Percentiles rank a stretch among this genome's conserved stretches.
Evolutionary conservation across 139 green algal species (phyloP).

Genomic region (Diplosphaera chodatii): DNA sequence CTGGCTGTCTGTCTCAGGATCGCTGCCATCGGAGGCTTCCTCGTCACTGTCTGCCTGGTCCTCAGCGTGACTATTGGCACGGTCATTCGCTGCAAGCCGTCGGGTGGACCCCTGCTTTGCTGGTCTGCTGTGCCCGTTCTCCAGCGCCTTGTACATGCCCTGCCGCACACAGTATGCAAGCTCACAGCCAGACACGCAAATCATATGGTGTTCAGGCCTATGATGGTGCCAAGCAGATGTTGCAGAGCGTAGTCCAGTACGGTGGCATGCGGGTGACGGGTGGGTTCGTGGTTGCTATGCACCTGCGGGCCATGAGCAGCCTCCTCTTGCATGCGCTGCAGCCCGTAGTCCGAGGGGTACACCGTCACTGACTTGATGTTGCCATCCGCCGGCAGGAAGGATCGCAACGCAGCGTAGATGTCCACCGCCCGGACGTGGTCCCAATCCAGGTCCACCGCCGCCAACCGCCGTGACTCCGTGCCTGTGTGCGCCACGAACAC

Average conservation of each 20-base stretch:
- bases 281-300: too few relatives aligned
- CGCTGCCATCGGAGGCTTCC: too few relatives aligned
- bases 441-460: constrained; percentile 91
- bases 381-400: constrained; percentile 54
- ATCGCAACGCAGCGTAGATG: constrained; percentile 75
- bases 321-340: constrained; percentile 85
- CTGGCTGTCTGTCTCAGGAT: background rate
- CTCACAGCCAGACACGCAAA: too few relatives aligned
- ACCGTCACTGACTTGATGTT: constrained; percentile 66
- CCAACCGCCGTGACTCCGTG: constrained; percentile 39
- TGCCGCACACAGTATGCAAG: constrained; percentile 1
- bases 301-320: constrained; percentile 57
- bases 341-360: constrained; percentile 90
- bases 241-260: too few relatives aligned
- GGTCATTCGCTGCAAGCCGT: constrained; percentile 3
- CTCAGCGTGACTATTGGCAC: constrained; percentile 17
- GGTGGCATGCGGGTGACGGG: too few relatives aligned
- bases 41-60: background rate
- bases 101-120: constrained; percentile 1
- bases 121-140: background rate
- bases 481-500: too few relatives aligned
- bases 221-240: too few relatives aligned
- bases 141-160: constrained; percentile 2
- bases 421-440: constrained; percentile 69
- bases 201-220: too few relatives aligned